Conservation (phyloP, 1,139 yeast species). For the Hansenula lynferdii region DNA sequence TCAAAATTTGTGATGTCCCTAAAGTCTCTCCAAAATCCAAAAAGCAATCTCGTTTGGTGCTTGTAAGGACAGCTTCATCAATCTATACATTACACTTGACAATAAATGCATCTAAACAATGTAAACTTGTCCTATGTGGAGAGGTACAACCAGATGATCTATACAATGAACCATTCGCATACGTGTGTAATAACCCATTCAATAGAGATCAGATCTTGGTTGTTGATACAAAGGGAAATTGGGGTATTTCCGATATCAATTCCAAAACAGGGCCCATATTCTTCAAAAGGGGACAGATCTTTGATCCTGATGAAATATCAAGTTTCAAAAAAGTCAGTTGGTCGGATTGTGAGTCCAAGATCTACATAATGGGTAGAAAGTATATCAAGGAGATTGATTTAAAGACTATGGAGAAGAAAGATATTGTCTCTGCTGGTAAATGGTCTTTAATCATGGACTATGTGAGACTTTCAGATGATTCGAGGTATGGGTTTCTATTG, state of each 20-base stretch:
- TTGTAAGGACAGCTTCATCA: neutral
- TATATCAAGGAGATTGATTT: conserved; percentile 33
- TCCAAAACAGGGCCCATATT: conserved; percentile 6
- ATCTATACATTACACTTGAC: neutral
- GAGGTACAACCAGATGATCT: conserved; percentile 20
- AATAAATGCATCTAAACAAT: neutral
- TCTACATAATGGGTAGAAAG: conserved; percentile 43
- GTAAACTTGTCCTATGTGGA: neutral
- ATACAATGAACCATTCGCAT: conserved; percentile 37
- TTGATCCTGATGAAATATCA: conserved; percentile 49
- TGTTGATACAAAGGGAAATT: conserved; percentile 50
- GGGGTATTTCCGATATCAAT: conserved; percentile 37
- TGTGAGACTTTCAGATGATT: conserved; percentile 19
- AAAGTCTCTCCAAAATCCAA: neutral
- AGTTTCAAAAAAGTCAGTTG: conserved; percentile 50
- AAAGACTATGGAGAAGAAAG: conserved; percentile 22
- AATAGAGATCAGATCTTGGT: conserved; percentile 35
- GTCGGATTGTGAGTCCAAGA: conserved; percentile 27
- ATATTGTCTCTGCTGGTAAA: conserved; percentile 44
- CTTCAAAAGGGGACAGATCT: conserved; percentile 24
- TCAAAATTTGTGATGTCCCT: conserved; percentile 25
- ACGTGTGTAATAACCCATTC: conserved; percentile 40
- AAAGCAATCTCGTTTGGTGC: neutral
- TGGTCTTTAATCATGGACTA: conserved; percentile 57
- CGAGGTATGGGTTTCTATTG: conserved; percentile 36